Evolutionary conservation across 2,329 filamentous ascomycete genomes (phyloP).

Genomic region (Teratosphaeria pseudoeucalypti): DNA sequence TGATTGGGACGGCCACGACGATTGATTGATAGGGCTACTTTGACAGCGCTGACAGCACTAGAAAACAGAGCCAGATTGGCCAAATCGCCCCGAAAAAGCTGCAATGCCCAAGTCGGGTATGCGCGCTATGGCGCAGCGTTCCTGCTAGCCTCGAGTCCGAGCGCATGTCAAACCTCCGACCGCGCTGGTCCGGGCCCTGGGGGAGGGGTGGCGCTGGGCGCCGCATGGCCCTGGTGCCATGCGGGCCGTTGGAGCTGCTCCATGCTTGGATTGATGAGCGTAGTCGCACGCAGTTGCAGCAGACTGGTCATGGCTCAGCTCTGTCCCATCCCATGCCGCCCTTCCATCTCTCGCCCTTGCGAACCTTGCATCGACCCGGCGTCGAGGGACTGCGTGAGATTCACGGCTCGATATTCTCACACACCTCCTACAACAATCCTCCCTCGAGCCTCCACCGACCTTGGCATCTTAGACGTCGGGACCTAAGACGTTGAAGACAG

Average conservation of each 20-base stretch:
- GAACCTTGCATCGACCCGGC: background rate
- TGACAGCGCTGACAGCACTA: background rate
- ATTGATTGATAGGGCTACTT: background rate
- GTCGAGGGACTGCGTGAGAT: background rate
- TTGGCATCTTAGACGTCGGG: background rate
- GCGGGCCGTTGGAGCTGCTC: slow-evolving; percentile 6
- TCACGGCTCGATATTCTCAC: background rate
- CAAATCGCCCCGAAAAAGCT: background rate
- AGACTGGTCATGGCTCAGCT: background rate
- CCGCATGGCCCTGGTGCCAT: slow-evolving; percentile 5
- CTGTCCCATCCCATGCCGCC: background rate
- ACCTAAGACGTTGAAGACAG: background rate
- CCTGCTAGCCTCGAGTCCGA: background rate
- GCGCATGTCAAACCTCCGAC: slow-evolving; percentile 1
- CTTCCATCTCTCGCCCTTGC: background rate
- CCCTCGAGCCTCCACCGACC: background rate
- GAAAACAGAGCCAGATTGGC: background rate
- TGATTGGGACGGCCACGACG: no score
- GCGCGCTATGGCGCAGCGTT: background rate
- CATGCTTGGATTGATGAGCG: background rate
- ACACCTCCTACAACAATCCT: background rate
- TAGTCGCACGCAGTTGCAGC: background rate
- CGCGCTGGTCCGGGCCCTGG: background rate
- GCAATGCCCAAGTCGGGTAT: slow-evolving; percentile 5
- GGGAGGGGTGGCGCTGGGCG: slow-evolving; percentile 1